Evolutionary conservation across 179 eudicot species (phyloP).

Genomic region (Silene vulgaris): DNA sequence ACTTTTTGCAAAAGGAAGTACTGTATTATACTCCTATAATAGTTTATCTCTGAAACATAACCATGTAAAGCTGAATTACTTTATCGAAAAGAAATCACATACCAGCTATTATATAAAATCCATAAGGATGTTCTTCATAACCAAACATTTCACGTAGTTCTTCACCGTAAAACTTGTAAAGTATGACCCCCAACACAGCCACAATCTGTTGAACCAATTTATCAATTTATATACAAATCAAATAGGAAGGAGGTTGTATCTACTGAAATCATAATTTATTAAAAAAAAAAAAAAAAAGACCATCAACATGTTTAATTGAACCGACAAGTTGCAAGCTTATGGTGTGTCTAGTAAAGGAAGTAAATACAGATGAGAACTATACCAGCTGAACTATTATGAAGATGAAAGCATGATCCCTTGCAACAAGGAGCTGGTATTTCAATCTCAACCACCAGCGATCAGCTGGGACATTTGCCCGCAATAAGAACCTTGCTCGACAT

Average conservation of each 20-base stretch:
- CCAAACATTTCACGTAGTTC: slow-evolving; percentile 99
- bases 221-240: slow-evolving; percentile 17
- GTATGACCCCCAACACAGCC: slow-evolving; percentile 73
- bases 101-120: slow-evolving; percentile 97
- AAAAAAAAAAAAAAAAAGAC: background rate
- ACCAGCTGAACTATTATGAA: slow-evolving; percentile 93
- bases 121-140: slow-evolving; percentile 92
- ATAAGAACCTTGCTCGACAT: slow-evolving; percentile 77
- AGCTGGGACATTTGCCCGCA: slow-evolving; percentile 88
- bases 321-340: background rate
- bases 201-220: slow-evolving; percentile 62
- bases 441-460: slow-evolving; percentile 98
- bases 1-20: background rate
- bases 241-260: background rate
- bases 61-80: background rate
- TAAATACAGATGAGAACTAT: slow-evolving; percentile 18
- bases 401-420: slow-evolving; percentile 86
- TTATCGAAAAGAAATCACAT: slow-evolving; percentile 15
- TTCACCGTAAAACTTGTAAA: slow-evolving; percentile 89
- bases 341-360: background rate
- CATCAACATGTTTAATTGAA: background rate
- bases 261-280: slow-evolving; percentile 1
- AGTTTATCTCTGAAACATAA: background rate
- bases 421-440: slow-evolving; percentile 93
- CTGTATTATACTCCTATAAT: background rate